Percentiles rank a stretch among this genome's conserved stretches.
Evolutionary conservation across 2,329 filamentous ascomycete species (phyloP).

Genomic region (Peltaster fructicola): DNA sequence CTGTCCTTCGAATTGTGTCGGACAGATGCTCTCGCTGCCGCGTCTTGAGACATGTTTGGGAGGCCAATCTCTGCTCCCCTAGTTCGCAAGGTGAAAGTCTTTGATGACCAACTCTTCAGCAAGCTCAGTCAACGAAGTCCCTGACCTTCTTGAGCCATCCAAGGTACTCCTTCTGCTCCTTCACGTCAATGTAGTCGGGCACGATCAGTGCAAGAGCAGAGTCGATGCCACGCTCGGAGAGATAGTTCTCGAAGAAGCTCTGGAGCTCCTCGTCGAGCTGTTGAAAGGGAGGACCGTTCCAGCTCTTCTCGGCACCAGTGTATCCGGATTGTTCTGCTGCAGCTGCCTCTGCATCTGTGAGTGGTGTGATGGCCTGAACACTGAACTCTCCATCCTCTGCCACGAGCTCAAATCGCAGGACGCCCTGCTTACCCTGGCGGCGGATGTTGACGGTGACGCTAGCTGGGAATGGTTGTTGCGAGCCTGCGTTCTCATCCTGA

Average conservation of each 20-base stretch:
- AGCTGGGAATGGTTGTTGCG: constrained; percentile 55
- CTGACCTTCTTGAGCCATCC: constrained; percentile 75
- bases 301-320: constrained; percentile 45
- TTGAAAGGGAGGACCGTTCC: constrained; percentile 80
- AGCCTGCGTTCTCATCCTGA: constrained; percentile 20
- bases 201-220: constrained; percentile 75
- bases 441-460: constrained; percentile 75
- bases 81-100: too few species aligned
- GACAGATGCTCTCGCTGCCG: too few species aligned
- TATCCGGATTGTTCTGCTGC: constrained; percentile 34
- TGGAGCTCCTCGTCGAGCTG: constrained; percentile 94
- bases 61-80: too few species aligned
- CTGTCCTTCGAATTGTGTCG: too few species aligned
- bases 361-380: constrained; percentile 84
- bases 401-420: constrained; percentile 69
- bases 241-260: constrained; percentile 75
- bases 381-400: constrained; percentile 74
- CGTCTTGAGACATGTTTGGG: too few species aligned
- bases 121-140: constrained; percentile 69
- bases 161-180: constrained; percentile 97
- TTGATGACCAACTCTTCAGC: too few species aligned
- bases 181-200: constrained; percentile 90
- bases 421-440: constrained; percentile 61
- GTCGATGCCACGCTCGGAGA: constrained; percentile 87
- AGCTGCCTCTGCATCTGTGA: constrained; percentile 55